Percentiles rank a stretch among this genome's conserved stretches.
phyloP scores from a whole-genome alignment of 192 early-diverging fungal species.

The Entomortierella parvispora region DNA sequence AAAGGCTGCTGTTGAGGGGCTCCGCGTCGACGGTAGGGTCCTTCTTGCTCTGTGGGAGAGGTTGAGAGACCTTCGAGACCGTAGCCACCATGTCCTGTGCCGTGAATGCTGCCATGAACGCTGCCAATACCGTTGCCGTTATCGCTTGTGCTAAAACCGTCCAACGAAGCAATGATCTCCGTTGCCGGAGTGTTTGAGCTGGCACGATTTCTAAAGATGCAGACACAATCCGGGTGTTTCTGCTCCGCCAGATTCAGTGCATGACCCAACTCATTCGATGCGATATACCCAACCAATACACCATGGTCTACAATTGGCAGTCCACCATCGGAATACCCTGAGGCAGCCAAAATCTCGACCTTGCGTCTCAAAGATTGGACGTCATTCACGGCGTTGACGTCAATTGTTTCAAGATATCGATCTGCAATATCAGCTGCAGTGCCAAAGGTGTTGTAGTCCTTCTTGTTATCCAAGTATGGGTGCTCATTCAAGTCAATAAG shows the following conservation, averaged over 20 bases:
- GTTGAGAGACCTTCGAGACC: no score
- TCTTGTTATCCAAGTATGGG: constrained; percentile 82
- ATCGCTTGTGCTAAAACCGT: constrained; percentile 6
- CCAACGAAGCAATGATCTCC: constrained; percentile 52
- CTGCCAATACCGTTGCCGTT: background rate
- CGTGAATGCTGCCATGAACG: background rate
- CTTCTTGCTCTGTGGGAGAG: no score
- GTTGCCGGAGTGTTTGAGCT: constrained; percentile 52
- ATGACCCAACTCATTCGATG: constrained; percentile 81
- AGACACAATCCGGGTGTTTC: constrained; percentile 55
- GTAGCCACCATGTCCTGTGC: no score
- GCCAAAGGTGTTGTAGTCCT: constrained; percentile 72
- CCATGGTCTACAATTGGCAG: constrained; percentile 72
- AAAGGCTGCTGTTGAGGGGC: background rate
- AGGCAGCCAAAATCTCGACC: constrained; percentile 61
- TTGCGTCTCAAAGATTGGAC: constrained; percentile 65
- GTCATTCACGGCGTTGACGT: constrained; percentile 69
- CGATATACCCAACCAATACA: constrained; percentile 82
- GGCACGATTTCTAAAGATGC: constrained; percentile 63
- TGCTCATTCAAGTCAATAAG: constrained; percentile 76
- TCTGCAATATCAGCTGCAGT: constrained; percentile 74
- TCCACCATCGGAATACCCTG: constrained; percentile 77
- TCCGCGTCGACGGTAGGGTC: no score
- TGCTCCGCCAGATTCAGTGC: constrained; percentile 63
- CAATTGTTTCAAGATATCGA: constrained; percentile 70